Conservation (phyloP, 1,139 yeast species). For the Ogataea hybrid region DNA sequence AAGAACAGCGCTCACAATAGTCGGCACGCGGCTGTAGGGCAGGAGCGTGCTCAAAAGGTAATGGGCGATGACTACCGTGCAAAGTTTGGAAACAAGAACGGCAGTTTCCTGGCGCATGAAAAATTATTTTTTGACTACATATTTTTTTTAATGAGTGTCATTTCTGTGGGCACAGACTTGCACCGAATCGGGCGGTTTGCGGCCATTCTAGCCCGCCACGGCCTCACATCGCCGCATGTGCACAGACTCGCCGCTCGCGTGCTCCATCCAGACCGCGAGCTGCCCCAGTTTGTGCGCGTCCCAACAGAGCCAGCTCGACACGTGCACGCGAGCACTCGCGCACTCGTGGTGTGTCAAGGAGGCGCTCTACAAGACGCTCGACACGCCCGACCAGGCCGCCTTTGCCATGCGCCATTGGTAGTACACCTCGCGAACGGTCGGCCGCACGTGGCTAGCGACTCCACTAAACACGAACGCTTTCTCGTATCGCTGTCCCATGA, state of each 20-base stretch:
- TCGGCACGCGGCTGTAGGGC: constrained; percentile 29
- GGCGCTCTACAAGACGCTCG: constrained; percentile 66
- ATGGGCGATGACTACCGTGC: constrained; percentile 3
- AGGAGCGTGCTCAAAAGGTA: constrained; percentile 10
- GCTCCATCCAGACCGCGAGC: constrained; percentile 49
- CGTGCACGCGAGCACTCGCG: constrained; percentile 43
- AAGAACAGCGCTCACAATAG: constrained; percentile 27
- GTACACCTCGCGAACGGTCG: constrained; percentile 32
- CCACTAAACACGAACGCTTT: constrained; percentile 43
- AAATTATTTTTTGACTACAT: constrained; percentile 13
- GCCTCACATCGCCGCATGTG: constrained; percentile 32
- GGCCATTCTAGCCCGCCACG: constrained; percentile 38
- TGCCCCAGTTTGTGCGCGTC: constrained; percentile 36
- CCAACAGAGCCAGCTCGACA: constrained; percentile 23
- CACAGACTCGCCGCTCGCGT: constrained; percentile 46
- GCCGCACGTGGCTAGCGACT: constrained; percentile 40
- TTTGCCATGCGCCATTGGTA: constrained; percentile 69
- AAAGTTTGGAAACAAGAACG: constrained; percentile 1
- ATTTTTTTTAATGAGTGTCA: constrained; percentile 24
- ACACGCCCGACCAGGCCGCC: constrained; percentile 43
- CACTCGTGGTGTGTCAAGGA: constrained; percentile 71
- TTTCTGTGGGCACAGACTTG: constrained; percentile 66
- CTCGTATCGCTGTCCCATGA: constrained; percentile 65
- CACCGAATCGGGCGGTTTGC: constrained; percentile 50
- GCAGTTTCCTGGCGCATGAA: constrained; percentile 6